phyloP scores from a whole-genome alignment of 2,329 filamentous ascomycete species.

The Botryotinia globosa region DNA sequence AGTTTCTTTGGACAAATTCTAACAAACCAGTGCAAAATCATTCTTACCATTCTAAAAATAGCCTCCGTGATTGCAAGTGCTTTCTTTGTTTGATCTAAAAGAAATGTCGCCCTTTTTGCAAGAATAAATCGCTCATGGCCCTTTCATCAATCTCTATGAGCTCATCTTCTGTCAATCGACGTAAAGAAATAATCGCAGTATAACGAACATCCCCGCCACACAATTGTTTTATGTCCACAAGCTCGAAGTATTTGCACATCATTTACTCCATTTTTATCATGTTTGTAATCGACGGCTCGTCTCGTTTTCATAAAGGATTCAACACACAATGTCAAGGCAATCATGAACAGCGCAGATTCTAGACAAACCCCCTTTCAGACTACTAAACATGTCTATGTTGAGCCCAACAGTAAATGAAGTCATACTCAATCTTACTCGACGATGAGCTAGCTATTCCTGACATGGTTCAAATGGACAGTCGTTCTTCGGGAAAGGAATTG shows the following conservation, averaged over 20 bases:
- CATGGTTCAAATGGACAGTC: background rate
- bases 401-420: background rate
- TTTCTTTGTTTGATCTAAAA: background rate
- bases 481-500: background rate
- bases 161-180: background rate
- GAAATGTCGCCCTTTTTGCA: background rate
- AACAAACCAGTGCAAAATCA: background rate
- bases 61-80: conserved; percentile 2
- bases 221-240: background rate
- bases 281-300: background rate
- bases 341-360: background rate
- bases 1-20: background rate
- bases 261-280: background rate
- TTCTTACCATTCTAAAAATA: background rate
- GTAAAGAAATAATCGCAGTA: background rate
- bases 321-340: background rate
- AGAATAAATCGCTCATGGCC: background rate
- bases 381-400: background rate
- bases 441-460: background rate
- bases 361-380: background rate
- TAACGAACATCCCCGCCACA: background rate
- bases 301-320: no score
- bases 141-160: background rate
- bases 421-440: background rate
- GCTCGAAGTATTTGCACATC: background rate